Evolutionary conservation across 352 stramenopile genomes (phyloP), one percentile per base, ranked within the genome.

Genomic region (Phytopythium mirpurense): DNA sequence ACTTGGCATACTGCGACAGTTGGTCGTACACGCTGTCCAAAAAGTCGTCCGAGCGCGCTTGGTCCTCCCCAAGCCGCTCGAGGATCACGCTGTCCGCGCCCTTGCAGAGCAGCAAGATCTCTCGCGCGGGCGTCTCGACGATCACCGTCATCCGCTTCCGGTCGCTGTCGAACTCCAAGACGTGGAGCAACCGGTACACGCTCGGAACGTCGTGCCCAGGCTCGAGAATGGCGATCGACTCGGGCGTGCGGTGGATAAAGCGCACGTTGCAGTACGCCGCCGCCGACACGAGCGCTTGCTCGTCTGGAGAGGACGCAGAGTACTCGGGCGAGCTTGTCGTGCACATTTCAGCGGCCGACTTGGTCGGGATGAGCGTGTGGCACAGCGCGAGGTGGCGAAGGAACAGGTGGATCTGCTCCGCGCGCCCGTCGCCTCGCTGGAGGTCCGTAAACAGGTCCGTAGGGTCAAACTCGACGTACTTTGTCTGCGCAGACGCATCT

Each of bases 131-230:
- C 5, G 72, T 78, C 52, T 96, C 76, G 16, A 98, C 71, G 34
- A 99, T 79, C 40, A 99, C 87, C 15, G 89, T 97, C 96, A 99
- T 99, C 40, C 97, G 74, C 67, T 99, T 99, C 32, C 97, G 78
- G 53, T 98, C 83, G 54, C 90, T 98, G 62, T 98, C 90, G 70
- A 99, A 99, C 62, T 98, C 96, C 44, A 98, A 94, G 5, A 98
- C 68, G 23, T 96, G 93, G 27, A 98, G 68, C 38, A 98, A 63
- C 16, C 86, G 77, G 79, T 95, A 99, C 7, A 80, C 80, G 40
- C 55, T 63, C 29, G 62, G 67, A 10, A 45, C 21, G 48, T 57
- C 38, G 43, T 71, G 46, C 8, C 74, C 70, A 18, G 70, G 51
- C 45, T 90, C 79, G 51, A 82, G 46, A 6, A 88, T 66, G 54